Evolutionary conservation across 1,139 yeast species (phyloP).

Genomic region (Suhomyces maxii): DNA sequence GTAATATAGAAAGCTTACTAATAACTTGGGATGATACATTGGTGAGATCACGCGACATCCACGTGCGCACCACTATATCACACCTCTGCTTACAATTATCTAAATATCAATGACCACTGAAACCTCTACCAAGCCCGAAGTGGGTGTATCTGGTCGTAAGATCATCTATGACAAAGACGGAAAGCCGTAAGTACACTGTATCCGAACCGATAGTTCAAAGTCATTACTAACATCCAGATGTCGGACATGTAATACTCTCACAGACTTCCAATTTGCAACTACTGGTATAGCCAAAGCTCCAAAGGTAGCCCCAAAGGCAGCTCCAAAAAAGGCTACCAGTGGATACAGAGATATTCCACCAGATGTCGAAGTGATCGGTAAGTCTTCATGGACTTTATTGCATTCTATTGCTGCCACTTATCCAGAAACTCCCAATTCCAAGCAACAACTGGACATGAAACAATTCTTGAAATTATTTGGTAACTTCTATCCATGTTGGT

Average conservation of each 20-base stretch:
- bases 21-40: no score
- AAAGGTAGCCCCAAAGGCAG: constrained; percentile 13
- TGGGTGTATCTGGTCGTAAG: constrained; percentile 64
- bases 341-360: constrained; percentile 69
- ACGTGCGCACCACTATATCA: not conserved
- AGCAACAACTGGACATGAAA: constrained; percentile 69
- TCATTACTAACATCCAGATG: constrained; percentile 48
- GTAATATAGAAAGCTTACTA: no score
- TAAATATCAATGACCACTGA: constrained; percentile 7
- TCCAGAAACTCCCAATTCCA: constrained; percentile 64
- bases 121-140: constrained; percentile 29
- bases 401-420: constrained; percentile 91
- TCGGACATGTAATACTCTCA: constrained; percentile 76
- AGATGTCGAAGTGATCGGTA: constrained; percentile 78
- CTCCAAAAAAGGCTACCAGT: not conserved
- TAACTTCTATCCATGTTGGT: constrained; percentile 89
- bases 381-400: constrained; percentile 88
- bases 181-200: constrained; percentile 64
- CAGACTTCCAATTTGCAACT: constrained; percentile 71
- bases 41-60: not conserved
- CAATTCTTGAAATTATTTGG: constrained; percentile 72
- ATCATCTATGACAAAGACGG: constrained; percentile 85
- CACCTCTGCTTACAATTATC: not conserved
- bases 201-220: not conserved
- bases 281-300: constrained; percentile 9